A percentile compares a stretch with the other conserved stretches of the same genome.
Evolutionary conservation across 2,329 filamentous ascomycete species (phyloP).

Genomic region (Magnaporthiopsis incrustans): DNA sequence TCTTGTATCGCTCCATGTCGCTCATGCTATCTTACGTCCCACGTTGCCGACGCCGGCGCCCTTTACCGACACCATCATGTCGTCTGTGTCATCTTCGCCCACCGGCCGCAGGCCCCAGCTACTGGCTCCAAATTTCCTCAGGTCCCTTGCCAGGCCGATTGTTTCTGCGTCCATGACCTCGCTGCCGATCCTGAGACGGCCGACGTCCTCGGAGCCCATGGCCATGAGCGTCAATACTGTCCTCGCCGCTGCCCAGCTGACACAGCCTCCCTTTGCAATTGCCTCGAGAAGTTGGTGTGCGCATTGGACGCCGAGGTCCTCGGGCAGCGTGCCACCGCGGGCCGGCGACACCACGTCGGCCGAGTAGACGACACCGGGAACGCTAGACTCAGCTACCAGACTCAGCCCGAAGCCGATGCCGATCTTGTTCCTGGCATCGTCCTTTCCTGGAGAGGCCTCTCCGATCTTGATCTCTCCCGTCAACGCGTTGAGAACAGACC

Average conservation of each 20-base stretch:
- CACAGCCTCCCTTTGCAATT: constrained; percentile 75
- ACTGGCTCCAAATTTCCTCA: constrained; percentile 81
- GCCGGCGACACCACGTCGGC: constrained; percentile 73
- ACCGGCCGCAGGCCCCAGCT: constrained; percentile 84
- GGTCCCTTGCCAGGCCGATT: constrained; percentile 72
- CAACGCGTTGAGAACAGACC: constrained; percentile 79
- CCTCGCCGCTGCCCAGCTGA: constrained; percentile 60
- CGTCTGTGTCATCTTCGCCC: constrained; percentile 55
- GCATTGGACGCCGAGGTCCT: constrained; percentile 83
- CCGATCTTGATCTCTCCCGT: constrained; percentile 88
- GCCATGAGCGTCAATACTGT: constrained; percentile 87
- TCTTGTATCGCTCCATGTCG: constrained; percentile 5
- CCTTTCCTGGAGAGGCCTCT: constrained; percentile 37
- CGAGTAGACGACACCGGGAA: constrained; percentile 71
- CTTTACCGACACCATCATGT: constrained; percentile 81
- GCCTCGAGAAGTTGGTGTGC: constrained; percentile 84
- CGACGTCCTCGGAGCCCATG: constrained; percentile 96
- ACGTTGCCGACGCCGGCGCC: constrained; percentile 92
- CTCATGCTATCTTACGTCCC: constrained; percentile 71
- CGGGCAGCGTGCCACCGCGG: constrained; percentile 72
- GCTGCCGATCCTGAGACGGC: constrained; percentile 71
- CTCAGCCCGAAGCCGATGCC: constrained; percentile 90
- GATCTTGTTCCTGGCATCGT: constrained; percentile 54
- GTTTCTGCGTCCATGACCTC: constrained; percentile 77
- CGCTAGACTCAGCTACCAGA: constrained; percentile 85